phyloP scores from a whole-genome alignment of 2,329 filamentous ascomycete genomes.

The Calonectria hawksworthii region DNA sequence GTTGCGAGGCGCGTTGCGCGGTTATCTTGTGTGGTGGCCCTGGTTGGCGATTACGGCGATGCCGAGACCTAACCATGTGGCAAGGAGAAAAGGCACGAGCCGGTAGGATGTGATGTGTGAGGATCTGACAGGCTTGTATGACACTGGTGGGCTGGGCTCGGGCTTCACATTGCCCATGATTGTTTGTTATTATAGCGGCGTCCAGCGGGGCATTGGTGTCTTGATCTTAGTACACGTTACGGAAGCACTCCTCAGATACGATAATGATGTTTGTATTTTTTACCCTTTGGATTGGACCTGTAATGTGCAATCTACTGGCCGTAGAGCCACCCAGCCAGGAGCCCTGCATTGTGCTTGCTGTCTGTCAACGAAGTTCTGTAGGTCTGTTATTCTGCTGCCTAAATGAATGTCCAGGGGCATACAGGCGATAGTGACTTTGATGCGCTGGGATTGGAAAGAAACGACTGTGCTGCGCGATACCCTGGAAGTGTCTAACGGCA shows the following conservation, averaged over 20 bases:
- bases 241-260: slow-evolving; percentile 30
- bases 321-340: background rate
- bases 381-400: slow-evolving; percentile 23
- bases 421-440: background rate
- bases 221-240: slow-evolving; percentile 17
- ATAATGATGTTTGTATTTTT: slow-evolving; percentile 26
- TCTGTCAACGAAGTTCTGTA: background rate
- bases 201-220: slow-evolving; percentile 19
- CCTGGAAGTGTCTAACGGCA: background rate
- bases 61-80: slow-evolving; percentile 12
- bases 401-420: background rate
- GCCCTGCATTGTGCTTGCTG: too few species aligned
- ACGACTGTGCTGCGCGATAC: background rate
- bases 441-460: background rate
- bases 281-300: too few species aligned
- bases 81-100: background rate
- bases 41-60: slow-evolving; percentile 25
- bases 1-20: slow-evolving; percentile 30
- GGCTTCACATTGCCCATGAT: slow-evolving; percentile 19
- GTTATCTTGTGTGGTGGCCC: slow-evolving; percentile 35
- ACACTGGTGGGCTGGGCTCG: slow-evolving; percentile 23
- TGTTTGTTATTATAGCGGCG: slow-evolving; percentile 27
- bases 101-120: background rate
- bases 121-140: slow-evolving; percentile 13
- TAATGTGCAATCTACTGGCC: background rate